Evolutionary conservation across 495 filamentous ascomycete species (phyloP).

Genomic region (Beverwykella pulmonaria): DNA sequence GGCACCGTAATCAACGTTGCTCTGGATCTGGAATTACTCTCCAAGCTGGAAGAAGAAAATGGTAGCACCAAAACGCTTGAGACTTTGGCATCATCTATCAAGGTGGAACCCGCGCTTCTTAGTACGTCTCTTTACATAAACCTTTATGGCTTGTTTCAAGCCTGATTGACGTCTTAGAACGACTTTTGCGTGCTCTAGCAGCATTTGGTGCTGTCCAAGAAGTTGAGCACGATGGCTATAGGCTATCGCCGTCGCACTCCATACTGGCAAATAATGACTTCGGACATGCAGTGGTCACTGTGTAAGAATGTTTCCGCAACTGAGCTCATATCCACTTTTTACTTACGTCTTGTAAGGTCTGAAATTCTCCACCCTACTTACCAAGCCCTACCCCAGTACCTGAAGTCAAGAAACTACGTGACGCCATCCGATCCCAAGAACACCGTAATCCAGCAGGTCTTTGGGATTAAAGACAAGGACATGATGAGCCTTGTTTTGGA

Average conservation of each 20-base stretch:
- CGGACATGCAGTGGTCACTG: constrained; percentile 5
- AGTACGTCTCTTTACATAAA: constrained; percentile 5
- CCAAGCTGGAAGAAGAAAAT: constrained; percentile 7
- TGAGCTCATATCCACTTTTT: constrained; percentile 5
- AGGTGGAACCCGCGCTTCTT: constrained; percentile 7
- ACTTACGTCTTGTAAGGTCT: constrained; percentile 8
- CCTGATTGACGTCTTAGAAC: constrained; percentile 6
- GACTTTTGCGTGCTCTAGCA: constrained; percentile 6
- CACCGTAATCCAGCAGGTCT: constrained; percentile 8
- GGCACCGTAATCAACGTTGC: constrained; percentile 2
- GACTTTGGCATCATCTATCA: constrained; percentile 7
- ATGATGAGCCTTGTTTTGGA: constrained; percentile 8
- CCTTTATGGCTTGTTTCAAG: constrained; percentile 5
- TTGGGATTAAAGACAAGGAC: constrained; percentile 8
- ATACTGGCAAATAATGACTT: constrained; percentile 9
- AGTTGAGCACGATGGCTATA: constrained; percentile 8
- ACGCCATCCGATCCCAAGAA: constrained; percentile 6
- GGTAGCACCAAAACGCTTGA: constrained; percentile 4
- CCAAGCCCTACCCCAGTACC: constrained; percentile 6
- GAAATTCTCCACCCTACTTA: constrained; percentile 8
- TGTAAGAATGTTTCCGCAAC: background rate
- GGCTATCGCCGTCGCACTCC: constrained; percentile 7
- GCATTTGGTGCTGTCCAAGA: constrained; percentile 8
- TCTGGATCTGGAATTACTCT: constrained; percentile 4
- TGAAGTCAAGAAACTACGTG: constrained; percentile 6